Evolutionary conservation across 1,284 basidiomycete genomes (phyloP), one percentile per base, ranked within the genome.

Genomic region (Apiotrichum veenhuisii): DNA sequence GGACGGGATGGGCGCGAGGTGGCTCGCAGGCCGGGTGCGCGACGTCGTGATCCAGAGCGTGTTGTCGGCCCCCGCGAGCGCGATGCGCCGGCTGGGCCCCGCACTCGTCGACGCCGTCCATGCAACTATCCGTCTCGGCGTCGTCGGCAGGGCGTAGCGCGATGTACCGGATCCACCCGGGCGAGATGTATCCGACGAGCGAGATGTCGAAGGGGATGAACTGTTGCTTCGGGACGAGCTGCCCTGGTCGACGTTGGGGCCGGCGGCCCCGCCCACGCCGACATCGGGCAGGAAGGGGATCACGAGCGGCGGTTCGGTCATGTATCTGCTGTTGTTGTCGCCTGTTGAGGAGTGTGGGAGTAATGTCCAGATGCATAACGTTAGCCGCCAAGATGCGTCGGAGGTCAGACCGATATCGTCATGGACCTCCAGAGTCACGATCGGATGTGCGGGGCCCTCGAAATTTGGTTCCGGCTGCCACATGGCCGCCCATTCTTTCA

Each of bases 21-120:
- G 25, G 15, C 37, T 23, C 1, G 54, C 30, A 15, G 55, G 38
- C 3, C 42, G 37, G 8, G 43, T 10, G 1, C 18, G 33, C 5
- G 60, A 62, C 12, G 57, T 50, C 11, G 58, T 37, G 49, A 75
- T 61, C 71, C 71, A 76, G n/a, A 76, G 54, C 0, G 66, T 67
- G 52, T 73, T 73, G 57, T 72, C 67, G 4, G 54, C 38, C 23
- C 55, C 61, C 2, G 68, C 68, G 12, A 74, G 45, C 9, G 72
- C 74, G 36, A 66, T 60, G 15, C 65, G 60, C 23, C 59, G 58
- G 9, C 65, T 63, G 0, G 65, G 55, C 10, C 67, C 64, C 18
- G 64, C 46, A 5, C 64, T 38, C 2, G 66, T 55, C 0, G 57
- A 36, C 10, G 49, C 30, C 3, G 52, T 54, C 71, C 74, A 76